Evolutionary conservation across 1,284 basidiomycete species (phyloP), one percentile per base, ranked within the genome.

Genomic region (Microbotryum scabiosae): DNA sequence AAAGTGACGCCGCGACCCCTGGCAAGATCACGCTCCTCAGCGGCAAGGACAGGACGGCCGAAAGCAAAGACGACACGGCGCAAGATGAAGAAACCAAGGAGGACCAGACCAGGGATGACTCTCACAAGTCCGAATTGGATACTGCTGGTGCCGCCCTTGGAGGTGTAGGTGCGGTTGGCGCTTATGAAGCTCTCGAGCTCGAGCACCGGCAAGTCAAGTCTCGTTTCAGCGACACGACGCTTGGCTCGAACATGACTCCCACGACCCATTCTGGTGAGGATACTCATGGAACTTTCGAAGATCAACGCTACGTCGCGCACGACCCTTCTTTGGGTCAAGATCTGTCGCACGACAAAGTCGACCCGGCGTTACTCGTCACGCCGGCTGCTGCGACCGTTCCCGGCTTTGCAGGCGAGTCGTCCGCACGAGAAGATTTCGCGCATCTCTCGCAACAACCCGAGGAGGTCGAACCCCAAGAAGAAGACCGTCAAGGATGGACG

Each of bases 351-450:
- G 21, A 21, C 32, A 56, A 50, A 47, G 46, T 67, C 45, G 63
- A 64, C 30, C 50, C 61, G 16, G 28, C 44, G 9, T 28, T 32
- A 1, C 63, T 59, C 48, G 59, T 50, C 5, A 51, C 50, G 4
- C 4, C 56, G 16, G 61, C 65, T 7, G 32, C 60, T 1, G 36
- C 53, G 47, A 26, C 59, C 55, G 59, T 51, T 18, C 57, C 61
- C 6, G 65, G 61, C 5, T 65, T 67, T 54, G 41, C 57, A 0
- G 51, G 28, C 4, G 25, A 50, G 21, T 21, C 45, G 14, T 57
- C 53, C 21, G 61, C 63, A 16, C 53, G 57, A 48, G 51, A 58
- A 25, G 63, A 67, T 25, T 61, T 67, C 41, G 61, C 66, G n/a
- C 66, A 65, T 45, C 57, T 67, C 18, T 48, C 46, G 0, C 18